Conservation (phyloP, 202 grass and related monocot genomes). For the Elaeis oleifera region DNA sequence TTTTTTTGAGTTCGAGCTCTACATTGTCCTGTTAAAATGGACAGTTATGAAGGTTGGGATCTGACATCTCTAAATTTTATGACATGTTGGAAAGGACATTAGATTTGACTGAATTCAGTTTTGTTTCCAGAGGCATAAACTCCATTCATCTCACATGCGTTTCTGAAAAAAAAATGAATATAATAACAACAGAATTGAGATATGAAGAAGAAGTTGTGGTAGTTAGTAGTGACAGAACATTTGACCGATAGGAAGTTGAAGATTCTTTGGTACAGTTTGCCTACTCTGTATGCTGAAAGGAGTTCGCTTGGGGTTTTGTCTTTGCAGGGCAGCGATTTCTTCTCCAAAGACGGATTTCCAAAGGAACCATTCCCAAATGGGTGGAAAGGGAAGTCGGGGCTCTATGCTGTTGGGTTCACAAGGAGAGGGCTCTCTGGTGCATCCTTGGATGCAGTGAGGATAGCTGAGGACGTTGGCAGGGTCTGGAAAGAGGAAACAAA, state of each 20-base stretch:
- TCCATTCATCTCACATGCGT: too few species aligned
- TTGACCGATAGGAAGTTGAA: neutral
- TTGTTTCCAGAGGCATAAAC: too few species aligned
- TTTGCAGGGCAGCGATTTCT: constrained; percentile 4
- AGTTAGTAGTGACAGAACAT: neutral
- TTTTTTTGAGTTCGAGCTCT: too few species aligned
- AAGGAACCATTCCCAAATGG: constrained; percentile 1
- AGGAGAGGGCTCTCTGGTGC: constrained; percentile 1
- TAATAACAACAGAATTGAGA: too few species aligned
- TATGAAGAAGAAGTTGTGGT: neutral
- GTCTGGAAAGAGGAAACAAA: constrained; percentile 10
- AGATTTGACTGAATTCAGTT: too few species aligned
- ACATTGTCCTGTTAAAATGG: too few species aligned
- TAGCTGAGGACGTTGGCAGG: constrained; percentile 5
- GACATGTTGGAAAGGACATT: too few species aligned
- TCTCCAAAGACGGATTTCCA: constrained; percentile 5
- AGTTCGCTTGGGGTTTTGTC: neutral
- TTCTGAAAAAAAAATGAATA: too few species aligned
- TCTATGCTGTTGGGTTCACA: constrained; percentile 6
- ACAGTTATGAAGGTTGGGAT: too few species aligned
- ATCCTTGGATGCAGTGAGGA: neutral
- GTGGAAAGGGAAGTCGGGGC: constrained; percentile 12
- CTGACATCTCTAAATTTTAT: too few species aligned
- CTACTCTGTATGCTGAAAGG: neutral
- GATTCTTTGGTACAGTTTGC: neutral